These are phyloP conservation scores for Raddia distichophylla DNA, from an alignment of 176 grass and related monocot genomes.

Conservation along the genomic window DNA sequence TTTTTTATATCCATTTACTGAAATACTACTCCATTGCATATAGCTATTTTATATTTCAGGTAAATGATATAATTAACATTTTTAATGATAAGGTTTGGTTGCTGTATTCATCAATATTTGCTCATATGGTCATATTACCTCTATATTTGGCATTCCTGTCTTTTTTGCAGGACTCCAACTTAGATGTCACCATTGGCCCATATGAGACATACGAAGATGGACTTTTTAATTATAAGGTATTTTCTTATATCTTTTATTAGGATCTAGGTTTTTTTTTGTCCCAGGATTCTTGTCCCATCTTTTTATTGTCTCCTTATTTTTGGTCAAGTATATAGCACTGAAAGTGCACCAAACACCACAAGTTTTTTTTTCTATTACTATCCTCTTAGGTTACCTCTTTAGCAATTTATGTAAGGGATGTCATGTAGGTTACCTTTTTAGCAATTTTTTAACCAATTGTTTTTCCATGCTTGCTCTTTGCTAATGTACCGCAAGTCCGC, in stretches of 20 bases:
- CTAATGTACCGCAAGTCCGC: not conserved
- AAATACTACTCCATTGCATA: not conserved
- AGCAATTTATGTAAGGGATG: constrained; percentile 15
- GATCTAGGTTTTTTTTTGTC: not conserved
- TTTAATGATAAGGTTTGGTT: constrained; percentile 8
- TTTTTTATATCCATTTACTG: constrained; percentile 12
- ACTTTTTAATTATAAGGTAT: constrained; percentile 97
- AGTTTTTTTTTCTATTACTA: not conserved
- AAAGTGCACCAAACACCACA: constrained; percentile 10
- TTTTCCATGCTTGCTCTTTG: constrained; percentile 2
- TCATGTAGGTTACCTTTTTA: constrained; percentile 1
- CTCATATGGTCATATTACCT: constrained; percentile 33
- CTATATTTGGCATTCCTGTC: constrained; percentile 33
- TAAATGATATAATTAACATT: not conserved
- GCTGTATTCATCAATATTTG: constrained; percentile 7
- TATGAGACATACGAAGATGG: constrained; percentile 98
- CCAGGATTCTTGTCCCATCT: constrained; percentile 18
- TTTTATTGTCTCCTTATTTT: constrained; percentile 11
- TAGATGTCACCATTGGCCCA: constrained; percentile 95
- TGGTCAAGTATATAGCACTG: constrained; percentile 18
- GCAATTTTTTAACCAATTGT: not conserved
- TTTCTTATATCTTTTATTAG: not conserved
- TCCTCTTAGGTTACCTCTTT: not conserved
- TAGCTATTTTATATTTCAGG: not conserved
- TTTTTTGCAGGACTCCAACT: constrained; percentile 78